These are phyloP conservation scores for Gentiana dahurica DNA, from an alignment of 257 asterid species.

Conservation along the genomic window DNA sequence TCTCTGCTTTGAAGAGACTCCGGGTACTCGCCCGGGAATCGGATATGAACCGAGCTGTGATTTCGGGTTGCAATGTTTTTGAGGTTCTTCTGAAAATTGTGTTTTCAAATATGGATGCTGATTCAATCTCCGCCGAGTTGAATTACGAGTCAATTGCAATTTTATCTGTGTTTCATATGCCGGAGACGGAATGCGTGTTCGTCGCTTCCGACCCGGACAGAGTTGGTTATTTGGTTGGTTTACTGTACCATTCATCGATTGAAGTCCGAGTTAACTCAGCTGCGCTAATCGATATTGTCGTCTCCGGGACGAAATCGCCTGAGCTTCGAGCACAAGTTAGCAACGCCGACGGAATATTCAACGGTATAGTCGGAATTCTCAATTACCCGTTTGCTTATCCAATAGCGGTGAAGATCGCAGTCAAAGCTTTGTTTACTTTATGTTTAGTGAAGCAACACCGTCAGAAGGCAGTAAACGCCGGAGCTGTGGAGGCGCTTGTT, in stretches of 20 bases:
- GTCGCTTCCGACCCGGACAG: slow-evolving; percentile 56
- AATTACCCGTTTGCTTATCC: slow-evolving; percentile 55
- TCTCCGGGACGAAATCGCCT: slow-evolving; percentile 63
- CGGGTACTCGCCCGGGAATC: slow-evolving; percentile 76
- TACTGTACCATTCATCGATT: slow-evolving; percentile 70
- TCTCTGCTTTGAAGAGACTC: slow-evolving; percentile 56
- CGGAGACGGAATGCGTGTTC: slow-evolving; percentile 55
- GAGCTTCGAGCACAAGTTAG: slow-evolving; percentile 68
- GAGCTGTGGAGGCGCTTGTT: slow-evolving; percentile 65
- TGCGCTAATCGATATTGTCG: slow-evolving; percentile 58
- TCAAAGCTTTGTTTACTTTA: slow-evolving; percentile 75
- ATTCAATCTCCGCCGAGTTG: slow-evolving; percentile 39
- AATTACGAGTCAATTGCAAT: slow-evolving; percentile 60
- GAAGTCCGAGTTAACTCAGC: slow-evolving; percentile 90
- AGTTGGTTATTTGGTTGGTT: slow-evolving; percentile 43
- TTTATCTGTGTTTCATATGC: slow-evolving; percentile 46
- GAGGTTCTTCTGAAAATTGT: slow-evolving; percentile 41
- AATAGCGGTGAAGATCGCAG: slow-evolving; percentile 67
- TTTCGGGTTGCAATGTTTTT: slow-evolving; percentile 39
- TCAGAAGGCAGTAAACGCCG: slow-evolving; percentile 67
- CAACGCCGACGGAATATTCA: slow-evolving; percentile 55
- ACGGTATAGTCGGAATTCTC: slow-evolving; percentile 61
- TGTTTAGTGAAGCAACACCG: slow-evolving; percentile 84
- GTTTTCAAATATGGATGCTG: slow-evolving; percentile 24
- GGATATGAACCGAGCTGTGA: slow-evolving; percentile 69